phyloP scores from a whole-genome alignment of 2,329 filamentous ascomycete genomes.

The Paraphaeosphaeria sporulosa region DNA sequence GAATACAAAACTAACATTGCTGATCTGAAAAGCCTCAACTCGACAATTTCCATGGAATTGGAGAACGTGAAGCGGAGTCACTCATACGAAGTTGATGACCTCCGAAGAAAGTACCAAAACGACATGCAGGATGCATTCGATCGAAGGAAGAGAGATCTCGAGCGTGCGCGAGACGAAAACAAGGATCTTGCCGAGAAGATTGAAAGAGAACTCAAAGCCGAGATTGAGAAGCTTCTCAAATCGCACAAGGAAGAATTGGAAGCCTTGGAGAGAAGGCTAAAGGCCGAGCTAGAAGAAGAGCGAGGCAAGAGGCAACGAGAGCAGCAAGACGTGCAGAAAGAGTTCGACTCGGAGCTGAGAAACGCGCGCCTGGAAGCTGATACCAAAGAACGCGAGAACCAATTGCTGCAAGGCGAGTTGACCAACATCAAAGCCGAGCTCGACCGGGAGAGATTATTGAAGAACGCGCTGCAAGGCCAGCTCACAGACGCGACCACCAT shows the following conservation, averaged over 20 bases:
- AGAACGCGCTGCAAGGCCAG: conserved; percentile 64
- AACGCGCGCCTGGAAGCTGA: conserved; percentile 59
- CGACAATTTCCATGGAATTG: conserved; percentile 56
- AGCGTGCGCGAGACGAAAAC: conserved; percentile 62
- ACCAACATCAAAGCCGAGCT: conserved; percentile 55
- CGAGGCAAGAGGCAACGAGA: conserved; percentile 65
- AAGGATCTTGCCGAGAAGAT: conserved; percentile 54
- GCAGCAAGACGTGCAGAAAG: conserved; percentile 66
- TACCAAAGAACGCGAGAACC: conserved; percentile 63
- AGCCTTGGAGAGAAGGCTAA: conserved; percentile 68
- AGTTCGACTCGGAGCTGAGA: conserved; percentile 56
- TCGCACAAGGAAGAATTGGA: conserved; percentile 74
- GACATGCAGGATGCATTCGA: conserved; percentile 64
- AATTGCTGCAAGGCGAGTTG: conserved; percentile 58
- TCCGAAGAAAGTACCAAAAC: conserved; percentile 62
- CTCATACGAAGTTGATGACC: conserved; percentile 60
- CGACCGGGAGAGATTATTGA: conserved; percentile 68
- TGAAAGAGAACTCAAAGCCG: conserved; percentile 56
- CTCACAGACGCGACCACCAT: conserved; percentile 51
- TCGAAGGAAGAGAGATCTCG: conserved; percentile 63
- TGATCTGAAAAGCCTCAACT: conserved; percentile 62
- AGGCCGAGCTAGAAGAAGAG: conserved; percentile 73
- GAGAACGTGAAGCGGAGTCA: conserved; percentile 62
- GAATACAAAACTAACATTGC: conserved; percentile 74
- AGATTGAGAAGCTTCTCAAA: conserved; percentile 65